Evolutionary conservation across 768 basidiomycete species (phyloP).

Genomic region (Mycena polygramma): DNA sequence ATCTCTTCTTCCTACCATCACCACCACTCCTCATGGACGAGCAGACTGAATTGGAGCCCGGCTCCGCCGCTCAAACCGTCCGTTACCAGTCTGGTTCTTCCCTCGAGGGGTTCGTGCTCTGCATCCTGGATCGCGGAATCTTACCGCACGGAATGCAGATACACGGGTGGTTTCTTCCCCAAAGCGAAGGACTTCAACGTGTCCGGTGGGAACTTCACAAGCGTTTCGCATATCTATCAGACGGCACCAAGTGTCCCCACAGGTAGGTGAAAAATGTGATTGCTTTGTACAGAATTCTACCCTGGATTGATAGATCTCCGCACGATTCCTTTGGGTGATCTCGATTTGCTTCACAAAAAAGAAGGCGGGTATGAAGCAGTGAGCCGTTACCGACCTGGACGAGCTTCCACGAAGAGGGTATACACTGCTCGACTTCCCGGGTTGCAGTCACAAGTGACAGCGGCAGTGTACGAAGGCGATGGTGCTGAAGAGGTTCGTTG

Average conservation of each 20-base stretch:
- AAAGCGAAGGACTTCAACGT: neutral
- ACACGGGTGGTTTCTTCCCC: neutral
- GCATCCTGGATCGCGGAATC: neutral
- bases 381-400: too few species aligned
- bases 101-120: neutral
- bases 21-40: constrained; percentile 10
- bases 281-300: too few species aligned
- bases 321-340: neutral
- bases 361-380: too few species aligned
- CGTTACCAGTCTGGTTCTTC: neutral
- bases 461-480: neutral
- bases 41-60: neutral
- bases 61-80: neutral
- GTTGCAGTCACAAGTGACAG: neutral
- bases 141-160: neutral
- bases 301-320: neutral
- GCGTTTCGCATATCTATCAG: neutral
- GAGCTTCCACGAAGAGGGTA: neutral
- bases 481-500: neutral
- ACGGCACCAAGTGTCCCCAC: neutral
- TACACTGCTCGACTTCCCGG: neutral
- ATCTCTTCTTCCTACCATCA: neutral
- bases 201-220: neutral
- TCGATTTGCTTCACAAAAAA: neutral
- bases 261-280: neutral